These are phyloP conservation scores for Sophora flavescens DNA, from an alignment of 306 rosid species.

Conservation along the genomic window DNA sequence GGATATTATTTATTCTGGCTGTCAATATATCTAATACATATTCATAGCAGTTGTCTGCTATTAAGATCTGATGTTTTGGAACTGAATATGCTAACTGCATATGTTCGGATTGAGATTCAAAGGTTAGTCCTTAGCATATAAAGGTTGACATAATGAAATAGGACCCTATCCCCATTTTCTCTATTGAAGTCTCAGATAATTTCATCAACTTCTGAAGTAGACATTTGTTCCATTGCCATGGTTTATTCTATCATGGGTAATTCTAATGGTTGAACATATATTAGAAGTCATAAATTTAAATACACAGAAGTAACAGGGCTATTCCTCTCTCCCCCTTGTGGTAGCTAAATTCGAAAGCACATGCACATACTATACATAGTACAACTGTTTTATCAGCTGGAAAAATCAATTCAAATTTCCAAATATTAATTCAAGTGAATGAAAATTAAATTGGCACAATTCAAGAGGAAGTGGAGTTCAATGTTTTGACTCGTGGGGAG, in stretches of 20 bases:
- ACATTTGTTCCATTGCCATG: not conserved
- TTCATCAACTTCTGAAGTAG: not conserved
- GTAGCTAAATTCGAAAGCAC: not conserved
- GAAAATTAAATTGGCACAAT: no score
- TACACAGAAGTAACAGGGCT: not conserved
- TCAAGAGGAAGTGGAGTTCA: no score
- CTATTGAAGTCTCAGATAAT: not conserved
- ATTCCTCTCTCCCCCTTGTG: not conserved
- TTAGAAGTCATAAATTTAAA: not conserved
- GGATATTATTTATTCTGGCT: slow-evolving; percentile 36
- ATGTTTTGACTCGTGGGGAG: no score
- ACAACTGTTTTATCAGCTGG: not conserved
- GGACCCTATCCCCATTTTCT: not conserved
- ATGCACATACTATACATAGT: not conserved
- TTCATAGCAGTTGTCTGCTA: slow-evolving; percentile 22
- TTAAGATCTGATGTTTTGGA: slow-evolving; percentile 4
- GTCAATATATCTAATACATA: slow-evolving; percentile 15
- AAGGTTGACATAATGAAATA: not conserved
- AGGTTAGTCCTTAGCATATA: slow-evolving; percentile 10
- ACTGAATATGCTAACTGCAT: slow-evolving; percentile 22
- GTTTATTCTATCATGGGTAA: not conserved
- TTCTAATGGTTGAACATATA: not conserved
- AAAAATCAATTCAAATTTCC: no score
- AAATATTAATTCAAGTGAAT: no score
- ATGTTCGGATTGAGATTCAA: slow-evolving; percentile 31